Evolutionary conservation across 1,139 yeast species (phyloP).

Genomic region (Taphrina wiesneri): DNA sequence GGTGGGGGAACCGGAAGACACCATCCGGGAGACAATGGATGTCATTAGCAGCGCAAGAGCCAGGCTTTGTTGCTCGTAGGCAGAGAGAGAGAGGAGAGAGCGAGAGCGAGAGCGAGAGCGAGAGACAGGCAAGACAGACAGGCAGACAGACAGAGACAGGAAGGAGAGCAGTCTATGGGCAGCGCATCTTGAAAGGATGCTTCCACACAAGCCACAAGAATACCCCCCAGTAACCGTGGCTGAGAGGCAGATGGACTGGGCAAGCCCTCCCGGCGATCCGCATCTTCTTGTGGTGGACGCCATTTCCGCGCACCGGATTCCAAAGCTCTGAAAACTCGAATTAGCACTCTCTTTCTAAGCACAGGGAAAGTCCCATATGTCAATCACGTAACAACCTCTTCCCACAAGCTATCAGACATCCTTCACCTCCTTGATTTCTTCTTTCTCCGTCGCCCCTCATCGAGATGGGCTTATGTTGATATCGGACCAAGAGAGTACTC

Average conservation of each 20-base stretch:
- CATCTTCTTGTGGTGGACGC: background rate
- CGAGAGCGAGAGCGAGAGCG: background rate
- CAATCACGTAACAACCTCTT: background rate
- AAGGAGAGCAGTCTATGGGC: background rate
- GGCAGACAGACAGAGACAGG: background rate
- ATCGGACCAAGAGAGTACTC: too few species aligned
- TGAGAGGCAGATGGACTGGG: background rate
- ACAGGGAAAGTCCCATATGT: conserved; percentile 2
- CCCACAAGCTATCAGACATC: background rate
- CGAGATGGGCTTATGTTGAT: too few species aligned
- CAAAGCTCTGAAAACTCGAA: background rate
- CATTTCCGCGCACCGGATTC: background rate
- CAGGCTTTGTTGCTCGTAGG: too few species aligned
- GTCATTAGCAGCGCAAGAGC: too few species aligned
- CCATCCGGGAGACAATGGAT: too few species aligned
- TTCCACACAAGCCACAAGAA: background rate
- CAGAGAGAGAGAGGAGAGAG: too few species aligned
- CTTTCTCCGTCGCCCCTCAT: background rate
- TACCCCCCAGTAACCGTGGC: background rate
- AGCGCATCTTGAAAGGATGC: background rate
- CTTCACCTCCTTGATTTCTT: background rate
- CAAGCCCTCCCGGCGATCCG: conserved; percentile 6
- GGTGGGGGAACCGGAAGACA: too few species aligned
- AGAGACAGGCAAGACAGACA: background rate
- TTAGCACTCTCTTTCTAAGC: background rate